A percentile compares a stretch with the other conserved stretches of the same genome.
These are phyloP conservation scores for Beauveria caledonica DNA, from an alignment of 2,329 filamentous ascomycete species.

Conservation along the genomic window DNA sequence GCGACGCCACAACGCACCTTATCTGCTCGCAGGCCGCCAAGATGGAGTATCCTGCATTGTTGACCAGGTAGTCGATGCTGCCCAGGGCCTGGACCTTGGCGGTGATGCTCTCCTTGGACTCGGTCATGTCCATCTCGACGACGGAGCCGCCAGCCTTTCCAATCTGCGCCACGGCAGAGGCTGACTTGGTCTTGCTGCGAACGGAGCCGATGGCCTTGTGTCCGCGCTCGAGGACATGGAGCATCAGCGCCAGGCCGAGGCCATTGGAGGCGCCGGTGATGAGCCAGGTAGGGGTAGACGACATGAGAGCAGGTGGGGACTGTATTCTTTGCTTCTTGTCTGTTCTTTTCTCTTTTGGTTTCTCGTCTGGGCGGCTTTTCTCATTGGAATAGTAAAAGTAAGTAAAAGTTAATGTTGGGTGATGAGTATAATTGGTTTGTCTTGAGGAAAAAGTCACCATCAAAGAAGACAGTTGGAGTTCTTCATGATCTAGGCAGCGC, in stretches of 20 bases:
- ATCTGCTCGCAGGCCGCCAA: conserved; percentile 30
- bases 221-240: conserved; percentile 33
- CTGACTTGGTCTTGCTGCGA: conserved; percentile 23
- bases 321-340: neutral
- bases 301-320: neutral
- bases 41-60: conserved; percentile 40
- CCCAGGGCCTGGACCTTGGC: conserved; percentile 18
- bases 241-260: conserved; percentile 36
- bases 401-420: neutral
- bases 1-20: conserved; percentile 14
- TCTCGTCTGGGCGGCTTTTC: neutral
- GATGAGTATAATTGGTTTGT: neutral
- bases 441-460: neutral
- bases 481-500: neutral
- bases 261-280: conserved; percentile 41
- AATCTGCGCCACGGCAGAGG: conserved; percentile 14
- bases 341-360: neutral
- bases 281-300: conserved; percentile 27
- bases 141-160: conserved; percentile 19
- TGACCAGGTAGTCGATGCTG: conserved; percentile 42
- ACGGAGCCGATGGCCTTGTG: conserved; percentile 41
- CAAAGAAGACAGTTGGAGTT: neutral
- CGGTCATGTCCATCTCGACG: conserved; percentile 19
- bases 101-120: conserved; percentile 8
- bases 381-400: neutral